A percentile compares a stretch with the other conserved stretches of the same genome.
Evolutionary conservation across 2,329 filamentous ascomycete genomes (phyloP).

Genomic region (Alternaria atra): DNA sequence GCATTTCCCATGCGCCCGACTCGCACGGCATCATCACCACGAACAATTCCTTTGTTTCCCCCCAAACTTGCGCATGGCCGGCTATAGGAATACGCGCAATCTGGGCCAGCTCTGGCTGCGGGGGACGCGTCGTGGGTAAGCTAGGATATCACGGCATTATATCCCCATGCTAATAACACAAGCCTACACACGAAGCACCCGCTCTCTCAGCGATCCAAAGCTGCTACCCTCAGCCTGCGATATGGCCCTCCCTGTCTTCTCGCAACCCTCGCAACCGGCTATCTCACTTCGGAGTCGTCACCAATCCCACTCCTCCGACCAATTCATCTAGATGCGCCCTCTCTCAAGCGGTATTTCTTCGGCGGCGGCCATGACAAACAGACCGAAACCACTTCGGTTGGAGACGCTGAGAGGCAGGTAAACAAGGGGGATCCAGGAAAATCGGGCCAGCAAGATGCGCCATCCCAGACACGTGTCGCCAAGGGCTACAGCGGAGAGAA

Average conservation of each 20-base stretch:
- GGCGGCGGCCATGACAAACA: slow-evolving; percentile 21
- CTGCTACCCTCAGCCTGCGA: slow-evolving; percentile 29
- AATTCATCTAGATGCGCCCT: slow-evolving; percentile 42
- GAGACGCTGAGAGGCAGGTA: slow-evolving; percentile 28
- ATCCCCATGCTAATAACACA: slow-evolving; percentile 15
- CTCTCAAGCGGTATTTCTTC: slow-evolving; percentile 27
- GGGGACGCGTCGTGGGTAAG: slow-evolving; percentile 41
- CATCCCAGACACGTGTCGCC: slow-evolving; percentile 45
- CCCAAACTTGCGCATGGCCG: slow-evolving; percentile 31
- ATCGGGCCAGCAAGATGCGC: slow-evolving; percentile 44
- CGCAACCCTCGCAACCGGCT: slow-evolving; percentile 34
- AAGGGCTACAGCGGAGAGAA: slow-evolving; percentile 35
- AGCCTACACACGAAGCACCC: slow-evolving; percentile 37
- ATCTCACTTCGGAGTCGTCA: slow-evolving; percentile 26
- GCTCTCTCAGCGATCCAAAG: slow-evolving; percentile 18
- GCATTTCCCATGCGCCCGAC: slow-evolving; percentile 7
- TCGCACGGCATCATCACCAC: slow-evolving; percentile 1
- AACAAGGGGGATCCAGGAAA: slow-evolving; percentile 21
- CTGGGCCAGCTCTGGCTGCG: slow-evolving; percentile 40
- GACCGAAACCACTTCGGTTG: slow-evolving; percentile 27
- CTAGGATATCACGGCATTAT: neutral
- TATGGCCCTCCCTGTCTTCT: slow-evolving; percentile 44
- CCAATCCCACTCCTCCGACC: slow-evolving; percentile 30
- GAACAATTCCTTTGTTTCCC: neutral
- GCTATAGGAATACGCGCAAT: slow-evolving; percentile 33